Conservation (phyloP, 257 asterid genomes). For the Plectranthus barbatus region DNA sequence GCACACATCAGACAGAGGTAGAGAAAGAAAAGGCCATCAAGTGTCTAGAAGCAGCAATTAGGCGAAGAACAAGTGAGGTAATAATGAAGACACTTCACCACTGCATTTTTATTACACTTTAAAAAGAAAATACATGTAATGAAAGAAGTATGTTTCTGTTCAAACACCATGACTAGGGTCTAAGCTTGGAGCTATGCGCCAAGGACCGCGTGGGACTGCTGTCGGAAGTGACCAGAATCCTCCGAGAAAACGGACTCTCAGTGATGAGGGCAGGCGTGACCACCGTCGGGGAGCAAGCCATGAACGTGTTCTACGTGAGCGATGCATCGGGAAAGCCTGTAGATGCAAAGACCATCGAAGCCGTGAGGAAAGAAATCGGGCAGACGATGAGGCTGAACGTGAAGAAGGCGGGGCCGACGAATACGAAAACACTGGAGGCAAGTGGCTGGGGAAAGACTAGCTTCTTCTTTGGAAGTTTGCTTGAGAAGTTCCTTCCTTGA, state of each 20-base stretch:
- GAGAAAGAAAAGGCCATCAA: slow-evolving; percentile 77
- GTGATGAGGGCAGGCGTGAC: slow-evolving; percentile 90
- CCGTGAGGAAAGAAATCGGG: slow-evolving; percentile 67
- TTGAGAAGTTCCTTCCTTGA: slow-evolving; percentile 53
- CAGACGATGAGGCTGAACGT: slow-evolving; percentile 78
- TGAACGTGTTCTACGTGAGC: slow-evolving; percentile 69
- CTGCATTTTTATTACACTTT: no score
- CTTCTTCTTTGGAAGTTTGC: slow-evolving; percentile 77
- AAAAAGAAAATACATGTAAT: background rate
- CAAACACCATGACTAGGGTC: slow-evolving; percentile 47
- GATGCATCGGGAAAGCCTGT: slow-evolving; percentile 87
- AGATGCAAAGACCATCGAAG: slow-evolving; percentile 59
- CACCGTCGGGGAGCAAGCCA: slow-evolving; percentile 77
- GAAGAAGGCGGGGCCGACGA: slow-evolving; percentile 42
- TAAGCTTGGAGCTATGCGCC: slow-evolving; percentile 81
- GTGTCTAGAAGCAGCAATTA: slow-evolving; percentile 95
- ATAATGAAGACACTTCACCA: background rate
- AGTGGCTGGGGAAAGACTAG: slow-evolving; percentile 67
- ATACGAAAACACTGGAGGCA: slow-evolving; percentile 39
- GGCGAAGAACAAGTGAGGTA: slow-evolving; percentile 90
- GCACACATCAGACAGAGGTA: slow-evolving; percentile 53
- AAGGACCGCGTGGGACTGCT: slow-evolving; percentile 94
- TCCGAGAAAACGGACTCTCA: slow-evolving; percentile 76
- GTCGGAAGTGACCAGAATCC: slow-evolving; percentile 81
- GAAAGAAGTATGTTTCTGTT: background rate